phyloP scores from a whole-genome alignment of 345 rosid species.

The Hibiscus syriacus region DNA sequence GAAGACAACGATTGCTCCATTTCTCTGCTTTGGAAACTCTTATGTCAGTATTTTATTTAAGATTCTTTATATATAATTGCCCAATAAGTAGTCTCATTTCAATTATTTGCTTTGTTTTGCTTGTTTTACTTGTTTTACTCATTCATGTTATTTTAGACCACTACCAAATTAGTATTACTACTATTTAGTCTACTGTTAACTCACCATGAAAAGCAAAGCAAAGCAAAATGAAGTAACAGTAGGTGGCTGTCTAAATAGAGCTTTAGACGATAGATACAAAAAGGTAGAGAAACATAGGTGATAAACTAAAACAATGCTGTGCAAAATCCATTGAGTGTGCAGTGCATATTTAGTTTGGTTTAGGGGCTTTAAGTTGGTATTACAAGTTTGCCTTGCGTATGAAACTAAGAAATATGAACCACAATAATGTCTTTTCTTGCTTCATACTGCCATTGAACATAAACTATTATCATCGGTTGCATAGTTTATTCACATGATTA shows the following conservation, averaged over 20 bases:
- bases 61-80: background rate
- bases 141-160: background rate
- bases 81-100: background rate
- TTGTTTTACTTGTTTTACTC: background rate
- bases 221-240: background rate
- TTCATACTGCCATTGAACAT: background rate
- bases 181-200: background rate
- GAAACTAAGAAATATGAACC: background rate
- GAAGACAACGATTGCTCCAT: constrained; percentile 30
- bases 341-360: background rate
- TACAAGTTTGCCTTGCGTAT: background rate
- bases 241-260: background rate
- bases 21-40: constrained; percentile 32
- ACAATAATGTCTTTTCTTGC: background rate
- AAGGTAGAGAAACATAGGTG: background rate
- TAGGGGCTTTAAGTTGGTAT: background rate
- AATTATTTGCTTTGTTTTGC: background rate
- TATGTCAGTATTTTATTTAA: constrained; percentile 29
- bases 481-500: background rate
- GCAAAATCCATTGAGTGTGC: background rate
- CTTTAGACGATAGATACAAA: background rate
- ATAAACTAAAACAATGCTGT: no score
- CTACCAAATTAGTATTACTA: background rate
- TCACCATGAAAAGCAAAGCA: background rate
- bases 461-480: background rate